Percentiles rank a stretch among this genome's conserved stretches.
Evolutionary conservation across 257 asterid genomes (phyloP).

Genomic region (Marsdenia floribunda): DNA sequence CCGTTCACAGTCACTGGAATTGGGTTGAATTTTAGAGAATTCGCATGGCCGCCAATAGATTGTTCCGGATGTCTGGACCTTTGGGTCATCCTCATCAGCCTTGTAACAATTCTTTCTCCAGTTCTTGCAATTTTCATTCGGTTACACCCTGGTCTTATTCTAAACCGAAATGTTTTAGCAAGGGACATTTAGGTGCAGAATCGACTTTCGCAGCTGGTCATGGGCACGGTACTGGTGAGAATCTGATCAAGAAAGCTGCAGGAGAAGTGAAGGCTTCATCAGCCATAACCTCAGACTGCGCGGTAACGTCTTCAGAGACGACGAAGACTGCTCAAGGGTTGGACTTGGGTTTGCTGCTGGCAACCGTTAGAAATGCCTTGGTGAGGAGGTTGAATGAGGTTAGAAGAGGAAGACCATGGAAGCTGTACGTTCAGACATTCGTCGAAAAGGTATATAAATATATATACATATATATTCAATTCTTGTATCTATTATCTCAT

Average conservation of each 20-base stretch:
- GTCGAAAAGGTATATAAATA: conserved; percentile 51
- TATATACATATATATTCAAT: too few species aligned
- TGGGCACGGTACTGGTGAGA: conserved; percentile 16
- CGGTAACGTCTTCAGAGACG: conserved; percentile 37
- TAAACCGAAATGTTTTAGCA: conserved; percentile 22
- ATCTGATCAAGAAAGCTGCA: conserved; percentile 21
- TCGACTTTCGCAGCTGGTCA: conserved; percentile 2
- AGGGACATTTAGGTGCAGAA: conserved; percentile 23
- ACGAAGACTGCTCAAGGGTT: conserved; percentile 29
- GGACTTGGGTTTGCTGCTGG: conserved; percentile 29
- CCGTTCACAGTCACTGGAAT: background rate
- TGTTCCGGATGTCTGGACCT: conserved; percentile 39
- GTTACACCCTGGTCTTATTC: conserved; percentile 12
- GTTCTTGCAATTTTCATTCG: conserved; percentile 7
- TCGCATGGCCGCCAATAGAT: conserved; percentile 47
- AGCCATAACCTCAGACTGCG: conserved; percentile 16
- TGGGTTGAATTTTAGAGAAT: background rate
- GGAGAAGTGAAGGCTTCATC: conserved; percentile 35
- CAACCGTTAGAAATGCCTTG: conserved; percentile 21
- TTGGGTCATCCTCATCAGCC: conserved; percentile 9
- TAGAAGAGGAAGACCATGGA: conserved; percentile 31
- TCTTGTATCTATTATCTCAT: too few species aligned
- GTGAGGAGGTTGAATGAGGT: conserved; percentile 26
- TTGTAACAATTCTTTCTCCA: conserved; percentile 5
- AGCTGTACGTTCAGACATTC: conserved; percentile 42